Evolutionary conservation across 2,329 filamentous ascomycete species (phyloP), one percentile per base, ranked within the genome.

Genomic region (Oidium heveae): DNA sequence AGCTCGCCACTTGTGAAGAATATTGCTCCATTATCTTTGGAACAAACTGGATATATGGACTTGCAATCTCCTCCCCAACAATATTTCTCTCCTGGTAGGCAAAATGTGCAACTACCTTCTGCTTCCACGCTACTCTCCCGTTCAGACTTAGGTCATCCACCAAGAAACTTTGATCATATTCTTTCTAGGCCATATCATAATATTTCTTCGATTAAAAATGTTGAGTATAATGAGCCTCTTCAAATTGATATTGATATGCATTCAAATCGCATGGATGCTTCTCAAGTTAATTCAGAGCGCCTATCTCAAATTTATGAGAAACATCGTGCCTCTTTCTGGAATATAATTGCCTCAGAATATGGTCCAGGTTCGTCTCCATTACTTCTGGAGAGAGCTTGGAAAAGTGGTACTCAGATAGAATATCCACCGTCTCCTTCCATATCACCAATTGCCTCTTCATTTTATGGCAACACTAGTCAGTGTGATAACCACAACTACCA

Each of bases 241-340:
- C 76, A 74, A 18, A 74, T 84, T 20, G 79, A 84, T 63, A 82
- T 77, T 64, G 32, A 66, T 70, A 22, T 71, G 70, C 12, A 65
- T 64, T 4, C 68, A 59, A 66, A 59, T 64, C 70, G 57, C 70
- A 72, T 58, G 54, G 62, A 62, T 55, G 56, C 64, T 34, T 60
- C 61, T 52, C 63, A 62, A 39, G 58, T 66, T 52, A 79, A 85
- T 65, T 72, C 79, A 62, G 70, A 74, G 32, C 80, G 82, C 51
- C 77, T 89, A 24, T 75, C 78, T 51, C 72, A 75, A 57, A 76
- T 87, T 60, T 88, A 88, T 66, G 74, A 79, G 54, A 70, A 75
- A 8, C 82, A 86, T 67, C 77, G 82, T 46, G 71, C 74, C 53
- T 74, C 76, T 9, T 88, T 89, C 69, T 89, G 84, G 84, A 71